Percentiles rank a stretch among this genome's conserved stretches.
Evolutionary conservation across 2,329 filamentous ascomycete genomes (phyloP).

Genomic region (Botrytis pseudocinerea): DNA sequence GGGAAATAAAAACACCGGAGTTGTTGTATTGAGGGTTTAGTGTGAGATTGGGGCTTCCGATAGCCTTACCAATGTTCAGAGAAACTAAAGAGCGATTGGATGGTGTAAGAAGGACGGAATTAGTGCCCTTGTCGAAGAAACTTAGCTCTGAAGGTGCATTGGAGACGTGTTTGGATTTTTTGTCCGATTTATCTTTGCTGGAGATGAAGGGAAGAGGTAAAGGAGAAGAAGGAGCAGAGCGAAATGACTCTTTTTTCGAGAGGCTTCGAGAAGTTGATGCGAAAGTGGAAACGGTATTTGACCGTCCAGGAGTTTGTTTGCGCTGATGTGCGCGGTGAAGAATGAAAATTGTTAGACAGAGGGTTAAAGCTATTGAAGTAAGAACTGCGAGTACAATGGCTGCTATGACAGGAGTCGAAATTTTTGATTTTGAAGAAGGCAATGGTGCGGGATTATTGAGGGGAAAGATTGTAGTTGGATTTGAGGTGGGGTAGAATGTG

Average conservation of each 20-base stretch:
- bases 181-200: constrained; percentile 6
- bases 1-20: background rate
- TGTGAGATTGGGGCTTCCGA: constrained; percentile 13
- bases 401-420: background rate
- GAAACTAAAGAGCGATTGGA: constrained; percentile 8
- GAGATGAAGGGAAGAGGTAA: constrained; percentile 6
- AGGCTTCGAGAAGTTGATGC: constrained; percentile 16
- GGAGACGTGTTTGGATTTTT: constrained; percentile 10
- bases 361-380: constrained; percentile 17
- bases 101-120: constrained; percentile 19
- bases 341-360: constrained; percentile 11
- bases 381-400: constrained; percentile 19
- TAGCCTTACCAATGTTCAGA: constrained; percentile 17
- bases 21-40: background rate
- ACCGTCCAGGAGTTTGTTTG: background rate
- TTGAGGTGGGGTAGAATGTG: constrained; percentile 25
- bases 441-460: background rate
- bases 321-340: background rate
- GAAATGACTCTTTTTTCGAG: background rate
- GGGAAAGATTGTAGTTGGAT: constrained; percentile 31
- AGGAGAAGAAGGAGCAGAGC: constrained; percentile 3
- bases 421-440: background rate
- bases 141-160: constrained; percentile 12
- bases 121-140: constrained; percentile 22
- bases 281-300: constrained; percentile 3